Conservation (phyloP, 371 early-diverging fungal species). For the Mucor saturninus region DNA sequence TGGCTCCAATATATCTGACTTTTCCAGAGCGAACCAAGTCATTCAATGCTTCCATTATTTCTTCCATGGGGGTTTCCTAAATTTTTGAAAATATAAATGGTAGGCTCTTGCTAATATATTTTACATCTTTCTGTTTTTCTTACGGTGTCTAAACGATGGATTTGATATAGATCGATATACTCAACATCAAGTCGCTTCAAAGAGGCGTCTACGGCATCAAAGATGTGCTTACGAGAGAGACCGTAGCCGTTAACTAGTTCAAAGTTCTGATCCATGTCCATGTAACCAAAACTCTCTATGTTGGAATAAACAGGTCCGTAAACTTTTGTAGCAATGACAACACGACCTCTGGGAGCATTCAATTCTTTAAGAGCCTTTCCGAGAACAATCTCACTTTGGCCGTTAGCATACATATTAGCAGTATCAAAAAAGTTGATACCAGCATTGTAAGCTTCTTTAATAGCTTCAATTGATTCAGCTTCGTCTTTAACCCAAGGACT, state of each 20-base stretch:
- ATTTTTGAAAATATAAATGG: background rate
- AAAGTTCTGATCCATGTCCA: background rate
- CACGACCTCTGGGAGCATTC: slow-evolving; percentile 36
- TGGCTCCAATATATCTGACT: slow-evolving; percentile 51
- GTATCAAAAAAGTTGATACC: slow-evolving; percentile 57
- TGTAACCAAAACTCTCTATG: too few relatives aligned
- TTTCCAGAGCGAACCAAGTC: slow-evolving; percentile 59
- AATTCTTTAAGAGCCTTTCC: slow-evolving; percentile 36
- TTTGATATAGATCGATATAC: slow-evolving; percentile 27
- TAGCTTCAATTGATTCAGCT: slow-evolving; percentile 39
- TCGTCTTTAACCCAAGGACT: slow-evolving; percentile 36
- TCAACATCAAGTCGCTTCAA: slow-evolving; percentile 55
- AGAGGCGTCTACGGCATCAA: slow-evolving; percentile 60
- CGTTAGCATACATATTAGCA: slow-evolving; percentile 38
- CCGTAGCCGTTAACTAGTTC: slow-evolving; percentile 39
- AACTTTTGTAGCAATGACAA: slow-evolving; percentile 49
- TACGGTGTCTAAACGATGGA: slow-evolving; percentile 48
- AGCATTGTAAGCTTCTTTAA: slow-evolving; percentile 47
- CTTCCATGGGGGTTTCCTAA: slow-evolving; percentile 48
- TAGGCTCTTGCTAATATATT: background rate
- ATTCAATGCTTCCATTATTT: slow-evolving; percentile 63
- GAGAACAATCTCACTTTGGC: slow-evolving; percentile 43
- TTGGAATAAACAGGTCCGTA: slow-evolving; percentile 20
- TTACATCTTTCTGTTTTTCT: slow-evolving; percentile 11
- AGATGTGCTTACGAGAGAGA: slow-evolving; percentile 57